Percentiles rank a stretch among this genome's conserved stretches.
Evolutionary conservation across 1,139 yeast genomes (phyloP).

Genomic region (Arxiozyma heterogenica): DNA sequence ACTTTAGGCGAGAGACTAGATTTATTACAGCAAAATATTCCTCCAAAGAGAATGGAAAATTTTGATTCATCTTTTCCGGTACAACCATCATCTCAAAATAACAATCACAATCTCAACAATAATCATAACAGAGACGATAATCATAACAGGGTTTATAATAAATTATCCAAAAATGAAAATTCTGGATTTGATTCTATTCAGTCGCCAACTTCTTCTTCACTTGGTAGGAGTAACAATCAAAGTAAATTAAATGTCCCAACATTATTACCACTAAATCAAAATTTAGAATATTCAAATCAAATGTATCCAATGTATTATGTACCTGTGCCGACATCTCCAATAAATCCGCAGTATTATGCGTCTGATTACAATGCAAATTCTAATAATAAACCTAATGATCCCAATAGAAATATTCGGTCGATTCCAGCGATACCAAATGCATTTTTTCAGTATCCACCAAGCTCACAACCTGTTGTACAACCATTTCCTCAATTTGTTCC

Average conservation of each 20-base stretch:
- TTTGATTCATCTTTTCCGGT: slow-evolving; percentile 24
- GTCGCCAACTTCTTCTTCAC: neutral
- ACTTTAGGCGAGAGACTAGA: slow-evolving; percentile 27
- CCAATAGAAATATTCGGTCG: slow-evolving; percentile 9
- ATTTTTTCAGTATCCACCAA: slow-evolving; percentile 17
- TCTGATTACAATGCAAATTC: neutral
- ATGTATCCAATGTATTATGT: slow-evolving; percentile 10
- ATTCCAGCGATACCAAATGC: slow-evolving; percentile 17
- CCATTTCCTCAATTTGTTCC: slow-evolving; percentile 8
- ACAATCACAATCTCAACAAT: neutral
- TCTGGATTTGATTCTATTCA: neutral
- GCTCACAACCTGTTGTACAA: slow-evolving; percentile 16
- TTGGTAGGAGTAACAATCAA: slow-evolving; percentile 2
- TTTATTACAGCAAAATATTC: slow-evolving; percentile 21
- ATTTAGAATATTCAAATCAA: slow-evolving; percentile 1
- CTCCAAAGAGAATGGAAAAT: slow-evolving; percentile 28
- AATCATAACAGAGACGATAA: neutral
- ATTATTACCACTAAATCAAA: slow-evolving; percentile 7
- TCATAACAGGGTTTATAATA: neutral
- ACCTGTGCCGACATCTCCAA: slow-evolving; percentile 15
- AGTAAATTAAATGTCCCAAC: slow-evolving; percentile 5
- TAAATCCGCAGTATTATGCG: slow-evolving; percentile 1
- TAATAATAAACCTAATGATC: neutral
- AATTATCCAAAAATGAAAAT: neutral
- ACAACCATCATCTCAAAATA: slow-evolving; percentile 2